Percentiles rank a stretch among this genome's conserved stretches.
Evolutionary conservation across 1,284 basidiomycete genomes (phyloP).

Genomic region (Austroboletus niveus): DNA sequence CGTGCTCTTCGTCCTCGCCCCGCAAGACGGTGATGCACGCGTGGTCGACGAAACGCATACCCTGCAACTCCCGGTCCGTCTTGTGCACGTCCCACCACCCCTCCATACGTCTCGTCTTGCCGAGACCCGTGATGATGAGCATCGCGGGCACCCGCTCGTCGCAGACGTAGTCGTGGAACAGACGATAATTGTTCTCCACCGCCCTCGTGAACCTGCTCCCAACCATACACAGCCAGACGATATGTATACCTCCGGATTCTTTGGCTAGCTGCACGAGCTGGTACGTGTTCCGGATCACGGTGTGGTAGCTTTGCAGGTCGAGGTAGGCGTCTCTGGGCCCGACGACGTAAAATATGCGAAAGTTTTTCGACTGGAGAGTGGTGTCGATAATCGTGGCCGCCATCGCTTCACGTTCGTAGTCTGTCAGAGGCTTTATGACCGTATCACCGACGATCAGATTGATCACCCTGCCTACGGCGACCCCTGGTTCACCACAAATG

Average conservation of each 20-base stretch:
- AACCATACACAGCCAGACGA: conserved; percentile 28
- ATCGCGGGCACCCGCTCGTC: conserved; percentile 19
- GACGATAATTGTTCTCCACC: conserved; percentile 21
- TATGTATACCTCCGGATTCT: conserved; percentile 23
- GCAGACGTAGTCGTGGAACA: conserved; percentile 26
- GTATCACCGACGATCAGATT: conserved; percentile 16
- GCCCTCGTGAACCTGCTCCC: conserved; percentile 19
- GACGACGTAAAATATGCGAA: conserved; percentile 23
- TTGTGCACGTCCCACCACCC: conserved; percentile 30
- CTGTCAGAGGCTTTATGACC: conserved; percentile 27
- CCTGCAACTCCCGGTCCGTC: conserved; percentile 8
- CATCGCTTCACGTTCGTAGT: conserved; percentile 25
- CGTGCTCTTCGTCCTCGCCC: conserved; percentile 17
- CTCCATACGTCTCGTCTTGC: conserved; percentile 26
- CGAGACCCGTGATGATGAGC: conserved; percentile 31
- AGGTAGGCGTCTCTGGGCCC: conserved; percentile 24
- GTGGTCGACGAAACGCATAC: conserved; percentile 12
- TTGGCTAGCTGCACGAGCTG: conserved; percentile 15
- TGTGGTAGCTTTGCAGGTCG: conserved; percentile 17
- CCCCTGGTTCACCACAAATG: conserved; percentile 30
- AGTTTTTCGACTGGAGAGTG: conserved; percentile 18
- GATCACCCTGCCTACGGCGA: conserved; percentile 20
- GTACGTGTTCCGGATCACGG: conserved; percentile 20
- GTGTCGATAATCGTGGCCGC: conserved; percentile 19
- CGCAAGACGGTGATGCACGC: conserved; percentile 29